These are phyloP conservation scores for Oenanthe javanica DNA, from an alignment of 140 eudicot genomes.

Conservation along the genomic window DNA sequence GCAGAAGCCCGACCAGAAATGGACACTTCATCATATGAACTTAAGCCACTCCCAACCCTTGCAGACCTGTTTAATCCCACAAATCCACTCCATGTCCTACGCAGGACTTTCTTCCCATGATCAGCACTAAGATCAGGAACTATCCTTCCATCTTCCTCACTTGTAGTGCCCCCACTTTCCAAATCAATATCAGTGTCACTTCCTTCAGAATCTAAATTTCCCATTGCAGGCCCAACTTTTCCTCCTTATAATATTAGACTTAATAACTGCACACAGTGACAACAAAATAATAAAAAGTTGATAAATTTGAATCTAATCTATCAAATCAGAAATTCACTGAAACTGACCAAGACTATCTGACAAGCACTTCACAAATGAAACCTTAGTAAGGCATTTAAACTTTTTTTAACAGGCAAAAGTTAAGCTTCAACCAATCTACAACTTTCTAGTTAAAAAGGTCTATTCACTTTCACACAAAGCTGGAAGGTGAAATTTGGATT, in stretches of 20 bases:
- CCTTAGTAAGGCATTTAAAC: not conserved
- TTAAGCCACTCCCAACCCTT: constrained; percentile 15
- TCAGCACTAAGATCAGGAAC: constrained; percentile 2
- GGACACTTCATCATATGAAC: constrained; percentile 15
- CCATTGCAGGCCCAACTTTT: constrained; percentile 22
- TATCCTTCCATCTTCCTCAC: constrained; percentile 31
- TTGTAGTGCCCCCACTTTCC: constrained; percentile 39
- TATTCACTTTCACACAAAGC: not conserved
- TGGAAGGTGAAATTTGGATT: not conserved
- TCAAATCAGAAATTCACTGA: not conserved
- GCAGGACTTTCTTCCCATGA: constrained; percentile 10
- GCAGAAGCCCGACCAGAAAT: constrained; percentile 19
- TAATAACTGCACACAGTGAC: not conserved
- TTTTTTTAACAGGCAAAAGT: not conserved
- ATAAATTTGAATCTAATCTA: not conserved
- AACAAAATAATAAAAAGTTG: not conserved
- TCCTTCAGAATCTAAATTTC: constrained; percentile 10
- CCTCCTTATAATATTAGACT: not conserved
- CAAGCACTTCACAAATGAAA: not conserved
- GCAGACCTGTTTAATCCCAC: constrained; percentile 14
- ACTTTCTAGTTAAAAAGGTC: not conserved
- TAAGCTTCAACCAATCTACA: not conserved
- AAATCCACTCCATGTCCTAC: constrained; percentile 21
- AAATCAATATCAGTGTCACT: constrained; percentile 33
- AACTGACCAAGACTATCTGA: not conserved